Base-by-base conservation (phyloP, 1,139 yeast genomes). In the Candida anutae region DNA sequence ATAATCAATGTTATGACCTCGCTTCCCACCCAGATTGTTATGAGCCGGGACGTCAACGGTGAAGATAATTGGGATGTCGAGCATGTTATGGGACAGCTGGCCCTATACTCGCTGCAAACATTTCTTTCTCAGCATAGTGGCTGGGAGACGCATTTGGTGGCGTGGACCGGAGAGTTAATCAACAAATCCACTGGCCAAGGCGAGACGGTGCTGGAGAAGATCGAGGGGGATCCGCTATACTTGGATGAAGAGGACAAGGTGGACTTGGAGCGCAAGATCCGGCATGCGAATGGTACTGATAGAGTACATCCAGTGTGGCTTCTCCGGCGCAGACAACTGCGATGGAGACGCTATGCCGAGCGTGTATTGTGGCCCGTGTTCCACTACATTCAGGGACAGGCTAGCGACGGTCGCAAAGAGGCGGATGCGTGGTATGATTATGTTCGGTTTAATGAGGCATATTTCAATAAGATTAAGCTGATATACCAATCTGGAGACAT, bases 161-260 rank as follows among this genome's bases (percentile, higher is more conserved):
- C 88, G 1, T 93, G 99, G 99, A 82, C 96, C 0, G 98, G 98
- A 16, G 97, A 87, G 53, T 62, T 87, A 37, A 63, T 64, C 31
- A 59, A 65, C 33, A 55, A 59, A 32, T 44, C 42, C 30, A 48
- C 48, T 42, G 24, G 41, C 43, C 20, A 35, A 25, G 33, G 34
- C n/a, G 24, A 34, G 13, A 35, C 36, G 16, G 28, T 34, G n/a
- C 31, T 51, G 17, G 58, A 53, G 11, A 50, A 57, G 34, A 46
- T 55, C 26, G 55, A 61, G 24, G 74, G 69, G 28, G 84, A 75
- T 39, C 80, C 88, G 1, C 58, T 77, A 34, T 76, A 77, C 44
- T 52, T 80, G 39, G 66, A 73, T 30, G 72, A 69, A 8, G 56
- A 56, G 3, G 85, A 77, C 42, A 78, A 78, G 49, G 34, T 40